Percentiles rank a stretch among this genome's conserved stretches.
phyloP scores from a whole-genome alignment of 768 basidiomycete species.

The Crucibulum laeve region DNA sequence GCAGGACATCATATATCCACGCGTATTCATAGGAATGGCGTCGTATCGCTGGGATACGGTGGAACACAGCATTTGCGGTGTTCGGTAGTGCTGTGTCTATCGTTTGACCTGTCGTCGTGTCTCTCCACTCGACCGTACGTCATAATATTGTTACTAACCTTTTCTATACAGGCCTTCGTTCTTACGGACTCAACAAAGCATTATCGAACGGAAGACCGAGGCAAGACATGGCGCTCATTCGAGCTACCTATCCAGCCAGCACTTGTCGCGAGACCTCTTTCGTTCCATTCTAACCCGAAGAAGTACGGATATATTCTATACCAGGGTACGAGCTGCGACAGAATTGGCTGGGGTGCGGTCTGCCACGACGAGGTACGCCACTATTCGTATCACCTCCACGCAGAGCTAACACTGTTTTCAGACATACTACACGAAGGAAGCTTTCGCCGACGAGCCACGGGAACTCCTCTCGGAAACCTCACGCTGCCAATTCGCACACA shows the following conservation, averaged over 20 bases:
- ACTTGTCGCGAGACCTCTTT: conserved; percentile 58
- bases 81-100: too few relatives aligned
- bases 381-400: conserved; percentile 2
- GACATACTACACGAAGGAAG: conserved; percentile 88
- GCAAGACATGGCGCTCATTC: conserved; percentile 84
- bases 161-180: conserved; percentile 71
- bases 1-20: too few relatives aligned
- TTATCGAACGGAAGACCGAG: conserved; percentile 86
- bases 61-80: too few relatives aligned
- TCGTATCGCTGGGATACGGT: too few relatives aligned
- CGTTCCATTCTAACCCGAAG: conserved; percentile 78
- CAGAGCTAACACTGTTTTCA: conserved; percentile 23
- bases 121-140: too few relatives aligned
- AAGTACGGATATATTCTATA: conserved; percentile 77
- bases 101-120: too few relatives aligned
- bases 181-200: conserved; percentile 72
- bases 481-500: conserved; percentile 87
- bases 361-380: conserved; percentile 73
- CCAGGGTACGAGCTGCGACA: conserved; percentile 67
- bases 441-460: conserved; percentile 59
- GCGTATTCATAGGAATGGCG: too few relatives aligned
- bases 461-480: conserved; percentile 67
- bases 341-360: conserved; percentile 42
- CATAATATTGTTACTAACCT: too few relatives aligned
- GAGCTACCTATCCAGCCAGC: conserved; percentile 60